Evolutionary conservation across 768 basidiomycete species (phyloP).

Genomic region (Phlebiopsis flavidoalba): DNA sequence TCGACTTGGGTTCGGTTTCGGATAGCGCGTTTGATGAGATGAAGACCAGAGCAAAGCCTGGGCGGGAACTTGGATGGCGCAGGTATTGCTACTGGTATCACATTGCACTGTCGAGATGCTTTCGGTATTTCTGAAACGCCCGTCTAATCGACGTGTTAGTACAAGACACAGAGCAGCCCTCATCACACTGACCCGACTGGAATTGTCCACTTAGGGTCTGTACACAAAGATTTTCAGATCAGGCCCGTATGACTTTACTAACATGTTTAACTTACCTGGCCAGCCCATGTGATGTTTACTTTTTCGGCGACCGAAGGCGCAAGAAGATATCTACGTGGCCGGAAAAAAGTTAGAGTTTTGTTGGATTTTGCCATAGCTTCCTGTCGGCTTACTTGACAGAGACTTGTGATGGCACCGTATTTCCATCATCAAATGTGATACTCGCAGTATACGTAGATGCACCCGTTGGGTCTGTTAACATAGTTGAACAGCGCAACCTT

Average conservation of each 20-base stretch:
- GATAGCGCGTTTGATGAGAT: slow-evolving; percentile 38
- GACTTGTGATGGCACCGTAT: slow-evolving; percentile 21
- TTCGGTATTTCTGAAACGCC: slow-evolving; percentile 30
- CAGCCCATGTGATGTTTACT: slow-evolving; percentile 44
- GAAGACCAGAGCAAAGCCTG: slow-evolving; percentile 74
- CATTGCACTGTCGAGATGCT: slow-evolving; percentile 32
- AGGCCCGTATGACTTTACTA: too few species aligned
- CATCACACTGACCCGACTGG: slow-evolving; percentile 11
- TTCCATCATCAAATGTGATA: slow-evolving; percentile 28
- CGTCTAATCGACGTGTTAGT: slow-evolving; percentile 26
- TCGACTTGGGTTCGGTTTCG: slow-evolving; percentile 28
- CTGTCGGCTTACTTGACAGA: slow-evolving; percentile 26
- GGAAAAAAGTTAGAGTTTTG: not conserved
- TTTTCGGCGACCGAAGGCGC: slow-evolving; percentile 38
- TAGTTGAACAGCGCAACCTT: slow-evolving; percentile 47
- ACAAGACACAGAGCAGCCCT: not conserved
- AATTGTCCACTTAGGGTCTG: slow-evolving; percentile 30
- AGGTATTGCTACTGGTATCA: slow-evolving; percentile 40
- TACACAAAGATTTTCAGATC: not conserved
- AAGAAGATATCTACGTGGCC: slow-evolving; percentile 22
- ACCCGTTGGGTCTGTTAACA: slow-evolving; percentile 36
- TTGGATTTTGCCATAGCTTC: not conserved
- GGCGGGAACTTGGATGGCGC: slow-evolving; percentile 62
- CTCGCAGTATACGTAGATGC: slow-evolving; percentile 29
- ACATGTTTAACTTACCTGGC: slow-evolving; percentile 40